Percentiles rank a stretch among this genome's conserved stretches.
Evolutionary conservation across 2,329 filamentous ascomycete species (phyloP).

Genomic region (Venturia aucupariae): DNA sequence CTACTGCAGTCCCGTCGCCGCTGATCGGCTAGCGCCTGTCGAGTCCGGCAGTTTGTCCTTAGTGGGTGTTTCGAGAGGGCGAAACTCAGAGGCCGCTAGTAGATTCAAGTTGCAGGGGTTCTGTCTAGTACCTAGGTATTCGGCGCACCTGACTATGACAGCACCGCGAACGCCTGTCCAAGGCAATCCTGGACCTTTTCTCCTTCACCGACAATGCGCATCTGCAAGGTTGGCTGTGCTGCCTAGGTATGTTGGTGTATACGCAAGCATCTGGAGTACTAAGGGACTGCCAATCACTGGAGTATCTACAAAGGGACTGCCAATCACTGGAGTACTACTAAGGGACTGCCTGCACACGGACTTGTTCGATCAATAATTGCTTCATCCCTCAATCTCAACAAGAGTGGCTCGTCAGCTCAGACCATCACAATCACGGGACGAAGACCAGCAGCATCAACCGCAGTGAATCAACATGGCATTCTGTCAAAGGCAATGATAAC

Average conservation of each 20-base stretch:
- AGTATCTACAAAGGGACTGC: no score
- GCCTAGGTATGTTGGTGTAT: no score
- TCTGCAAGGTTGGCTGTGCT: no score
- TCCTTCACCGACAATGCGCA: no score
- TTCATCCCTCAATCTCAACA: neutral
- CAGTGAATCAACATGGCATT: neutral
- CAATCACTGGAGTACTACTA: no score
- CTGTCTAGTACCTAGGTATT: neutral
- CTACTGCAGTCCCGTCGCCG: neutral
- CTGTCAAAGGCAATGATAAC: neutral
- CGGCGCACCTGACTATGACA: neutral
- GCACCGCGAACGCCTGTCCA: neutral
- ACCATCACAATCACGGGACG: neutral
- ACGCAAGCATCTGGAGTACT: no score
- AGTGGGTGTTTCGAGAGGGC: neutral
- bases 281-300: no score
- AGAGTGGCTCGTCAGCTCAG: neutral
- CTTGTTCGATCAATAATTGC: no score
- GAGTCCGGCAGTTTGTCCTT: constrained; percentile 3
- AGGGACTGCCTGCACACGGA: no score
- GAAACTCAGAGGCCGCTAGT: neutral
- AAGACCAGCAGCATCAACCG: neutral
- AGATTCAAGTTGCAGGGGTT: no score
- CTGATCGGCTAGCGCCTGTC: neutral
- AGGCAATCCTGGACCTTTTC: no score